These are phyloP conservation scores for Fraxinus greggii DNA, from an alignment of 305 asterid genomes.

Conservation along the genomic window DNA sequence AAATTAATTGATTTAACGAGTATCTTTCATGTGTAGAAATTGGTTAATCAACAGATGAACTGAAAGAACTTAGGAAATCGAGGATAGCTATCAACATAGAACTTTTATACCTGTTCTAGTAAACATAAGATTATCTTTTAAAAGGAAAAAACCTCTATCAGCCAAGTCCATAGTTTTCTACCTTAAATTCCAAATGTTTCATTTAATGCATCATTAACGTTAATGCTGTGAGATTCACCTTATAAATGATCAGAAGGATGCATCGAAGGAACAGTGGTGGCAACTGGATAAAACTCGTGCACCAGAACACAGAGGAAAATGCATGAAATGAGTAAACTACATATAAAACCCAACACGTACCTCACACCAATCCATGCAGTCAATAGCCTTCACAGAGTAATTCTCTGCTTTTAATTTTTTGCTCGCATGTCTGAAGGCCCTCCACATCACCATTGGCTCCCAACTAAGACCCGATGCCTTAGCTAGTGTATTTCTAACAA, in stretches of 20 bases:
- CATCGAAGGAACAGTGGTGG: not conserved
- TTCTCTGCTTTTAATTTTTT: constrained; percentile 49
- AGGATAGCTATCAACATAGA: not conserved
- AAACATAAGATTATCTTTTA: not conserved
- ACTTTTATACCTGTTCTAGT: not conserved
- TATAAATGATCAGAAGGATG: not conserved
- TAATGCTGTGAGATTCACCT: not conserved
- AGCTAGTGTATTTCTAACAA: constrained; percentile 51
- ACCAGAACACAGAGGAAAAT: not conserved
- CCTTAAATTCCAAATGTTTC: not conserved
- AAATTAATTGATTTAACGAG: not conserved
- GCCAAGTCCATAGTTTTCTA: not conserved
- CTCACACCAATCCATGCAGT: constrained; percentile 89
- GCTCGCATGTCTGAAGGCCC: constrained; percentile 69
- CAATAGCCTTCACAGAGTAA: constrained; percentile 63
- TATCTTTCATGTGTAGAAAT: not conserved
- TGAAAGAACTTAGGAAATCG: not conserved
- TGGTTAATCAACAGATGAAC: not conserved
- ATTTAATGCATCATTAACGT: not conserved
- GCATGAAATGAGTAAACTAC: not conserved
- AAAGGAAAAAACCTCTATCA: not conserved
- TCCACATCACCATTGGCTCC: constrained; percentile 90
- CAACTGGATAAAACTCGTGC: not conserved
- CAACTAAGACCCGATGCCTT: constrained; percentile 78
- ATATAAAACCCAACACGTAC: constrained; percentile 33